These are phyloP conservation scores for Suhomyces bolitotheri DNA, from an alignment of 1,139 yeast species.

Conservation along the genomic window DNA sequence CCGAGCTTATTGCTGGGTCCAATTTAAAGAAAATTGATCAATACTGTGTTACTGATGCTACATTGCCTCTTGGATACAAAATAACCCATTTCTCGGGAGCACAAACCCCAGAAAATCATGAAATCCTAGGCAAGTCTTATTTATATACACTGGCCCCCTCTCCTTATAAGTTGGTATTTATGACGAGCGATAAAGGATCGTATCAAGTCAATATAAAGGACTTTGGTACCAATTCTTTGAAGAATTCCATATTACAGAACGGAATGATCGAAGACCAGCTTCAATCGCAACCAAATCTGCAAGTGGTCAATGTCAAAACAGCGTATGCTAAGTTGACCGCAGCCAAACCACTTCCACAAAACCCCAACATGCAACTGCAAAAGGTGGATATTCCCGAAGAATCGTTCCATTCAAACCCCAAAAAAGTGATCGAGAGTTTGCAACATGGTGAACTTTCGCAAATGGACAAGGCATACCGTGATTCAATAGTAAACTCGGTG, in stretches of 20 bases:
- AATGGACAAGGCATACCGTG: constrained; percentile 21
- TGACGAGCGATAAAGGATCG: constrained; percentile 20
- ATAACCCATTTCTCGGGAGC: constrained; percentile 30
- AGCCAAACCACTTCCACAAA: constrained; percentile 10
- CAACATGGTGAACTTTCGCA: constrained; percentile 5
- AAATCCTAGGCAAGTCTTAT: constrained; percentile 21
- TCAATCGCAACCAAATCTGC: not conserved
- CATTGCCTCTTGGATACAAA: constrained; percentile 27
- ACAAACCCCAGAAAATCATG: constrained; percentile 30
- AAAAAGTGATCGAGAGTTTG: constrained; percentile 11
- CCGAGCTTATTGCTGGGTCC: constrained; percentile 4
- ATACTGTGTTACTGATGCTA: constrained; percentile 6
- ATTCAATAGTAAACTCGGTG: constrained; percentile 14
- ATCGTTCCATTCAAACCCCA: constrained; percentile 20
- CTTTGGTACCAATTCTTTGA: constrained; percentile 18
- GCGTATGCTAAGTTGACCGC: constrained; percentile 16
- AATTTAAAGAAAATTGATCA: not conserved
- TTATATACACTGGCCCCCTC: constrained; percentile 18
- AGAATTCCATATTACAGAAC: constrained; percentile 27
- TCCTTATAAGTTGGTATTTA: constrained; percentile 21
- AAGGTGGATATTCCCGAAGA: constrained; percentile 16
- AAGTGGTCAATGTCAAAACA: constrained; percentile 17
- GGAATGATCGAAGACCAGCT: constrained; percentile 22
- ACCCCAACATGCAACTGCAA: constrained; percentile 5
- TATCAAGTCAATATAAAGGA: constrained; percentile 23